phyloP scores from a whole-genome alignment of 192 early-diverging fungal genomes.

The Entrophospora sp. region DNA sequence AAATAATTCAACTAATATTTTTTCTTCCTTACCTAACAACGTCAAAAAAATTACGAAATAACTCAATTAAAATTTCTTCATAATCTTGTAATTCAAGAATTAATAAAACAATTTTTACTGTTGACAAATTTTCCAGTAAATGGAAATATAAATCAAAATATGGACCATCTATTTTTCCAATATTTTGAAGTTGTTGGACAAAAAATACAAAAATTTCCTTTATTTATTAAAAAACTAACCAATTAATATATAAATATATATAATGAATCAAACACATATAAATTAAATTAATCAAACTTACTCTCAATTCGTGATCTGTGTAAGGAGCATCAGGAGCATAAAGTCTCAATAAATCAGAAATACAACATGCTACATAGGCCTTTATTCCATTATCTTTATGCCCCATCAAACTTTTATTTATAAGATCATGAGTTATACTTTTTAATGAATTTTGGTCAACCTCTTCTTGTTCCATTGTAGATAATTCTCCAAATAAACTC shows the following conservation, averaged over 20 bases:
- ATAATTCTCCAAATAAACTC: conserved; percentile 67
- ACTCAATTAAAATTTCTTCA: conserved; percentile 64
- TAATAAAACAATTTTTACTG: conserved; percentile 71
- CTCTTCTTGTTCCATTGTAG: conserved; percentile 62
- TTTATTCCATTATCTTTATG: conserved; percentile 80
- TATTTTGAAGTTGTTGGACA: conserved; percentile 57
- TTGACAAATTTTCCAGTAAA: conserved; percentile 76
- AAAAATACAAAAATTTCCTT: conserved; percentile 77
- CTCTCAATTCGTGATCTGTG: conserved; percentile 60
- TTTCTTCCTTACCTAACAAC: conserved; percentile 49
- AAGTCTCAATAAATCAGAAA: conserved; percentile 85
- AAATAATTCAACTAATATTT: no score
- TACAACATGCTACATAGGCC: conserved; percentile 68
- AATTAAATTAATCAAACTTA: conserved; percentile 16
- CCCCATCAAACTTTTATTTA: conserved; percentile 49
- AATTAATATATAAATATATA: neutral
- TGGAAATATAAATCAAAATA: conserved; percentile 71
- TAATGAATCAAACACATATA: neutral
- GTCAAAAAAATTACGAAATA: conserved; percentile 70
- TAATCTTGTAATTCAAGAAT: conserved; percentile 68
- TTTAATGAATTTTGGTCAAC: conserved; percentile 58
- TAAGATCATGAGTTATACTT: conserved; percentile 55
- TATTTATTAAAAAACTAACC: neutral
- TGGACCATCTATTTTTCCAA: conserved; percentile 46
- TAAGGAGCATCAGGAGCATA: conserved; percentile 93